Base-by-base conservation (phyloP, 495 filamentous ascomycete species). In the Trichoderma virens region DNA sequence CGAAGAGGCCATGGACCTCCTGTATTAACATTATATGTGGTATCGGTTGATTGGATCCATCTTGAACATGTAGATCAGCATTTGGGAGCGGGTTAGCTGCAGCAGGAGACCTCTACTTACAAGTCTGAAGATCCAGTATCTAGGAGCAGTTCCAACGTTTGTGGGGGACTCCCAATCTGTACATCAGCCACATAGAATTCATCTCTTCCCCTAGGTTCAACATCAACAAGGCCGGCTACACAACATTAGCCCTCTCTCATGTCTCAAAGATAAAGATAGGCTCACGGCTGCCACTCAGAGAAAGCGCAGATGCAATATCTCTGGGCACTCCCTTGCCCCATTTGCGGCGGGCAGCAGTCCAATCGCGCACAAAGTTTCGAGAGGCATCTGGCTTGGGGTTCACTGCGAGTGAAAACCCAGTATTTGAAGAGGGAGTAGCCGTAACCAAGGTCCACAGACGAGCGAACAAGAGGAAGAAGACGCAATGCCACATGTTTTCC, bases 91-190 rank as follows among this genome's bases (percentile, higher is more conserved):
- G 4, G 27, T 3, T 28, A 28, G 9, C 8, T 28, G 23, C 6
- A 3, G 47, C 25, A 13, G 6, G 18, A 27, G 20, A 18, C 11
- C 4, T 6, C 9, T 30, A 87, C 88, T 81, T 83, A 93, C 68
- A 91, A 79, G 78, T 92, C 90, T 28, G 86, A 78, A 20, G 88
- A 90, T 1, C 88, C 90, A 59, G 89, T 90, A 72, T 93, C 90
- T 54, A 92, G 82, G 67, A 90, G 85, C 30, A 92, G 71, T 32
- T 71, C 82, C 63, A 92, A 65, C 23, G 71, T 82, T 76, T 92
- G 89, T 2, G 80, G 78, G 28, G 90, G 89, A 1, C 83, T 88
- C 27, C 90, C 90, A 68, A 92, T 86, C 0, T 75, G 70, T 54
- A 92, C 80, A 20, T 79, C 75, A 38, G 81, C 85, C 31, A 92